Evolutionary conservation across 805 yeast genomes (phyloP).

Genomic region (Candida andamanensis): DNA sequence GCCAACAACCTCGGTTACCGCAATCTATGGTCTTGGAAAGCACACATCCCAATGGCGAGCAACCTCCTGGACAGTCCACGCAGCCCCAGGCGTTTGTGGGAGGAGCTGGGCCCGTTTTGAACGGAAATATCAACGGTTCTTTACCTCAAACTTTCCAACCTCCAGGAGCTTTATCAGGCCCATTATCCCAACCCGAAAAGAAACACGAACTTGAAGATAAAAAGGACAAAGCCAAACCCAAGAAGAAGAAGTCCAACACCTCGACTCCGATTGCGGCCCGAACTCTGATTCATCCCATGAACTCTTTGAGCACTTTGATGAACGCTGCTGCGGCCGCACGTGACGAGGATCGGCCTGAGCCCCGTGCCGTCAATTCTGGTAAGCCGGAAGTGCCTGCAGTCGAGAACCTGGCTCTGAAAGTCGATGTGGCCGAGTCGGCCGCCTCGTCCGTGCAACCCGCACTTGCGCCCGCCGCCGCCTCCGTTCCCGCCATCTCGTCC

Average conservation of each 20-base stretch:
- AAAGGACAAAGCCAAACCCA: slow-evolving; percentile 18
- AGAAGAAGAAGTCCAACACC: slow-evolving; percentile 19
- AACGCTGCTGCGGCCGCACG: slow-evolving; percentile 16
- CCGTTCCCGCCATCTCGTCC: slow-evolving; percentile 6
- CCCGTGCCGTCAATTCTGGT: slow-evolving; percentile 1
- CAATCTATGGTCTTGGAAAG: slow-evolving; percentile 59
- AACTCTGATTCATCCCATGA: slow-evolving; percentile 8
- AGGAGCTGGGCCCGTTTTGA: slow-evolving; percentile 7
- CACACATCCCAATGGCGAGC: slow-evolving; percentile 20
- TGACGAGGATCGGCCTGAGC: slow-evolving; percentile 2
- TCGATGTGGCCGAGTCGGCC: neutral
- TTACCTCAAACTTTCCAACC: slow-evolving; percentile 3
- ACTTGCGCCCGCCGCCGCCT: slow-evolving; percentile 3
- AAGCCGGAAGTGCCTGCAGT: slow-evolving; percentile 1
- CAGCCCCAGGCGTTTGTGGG: slow-evolving; percentile 4
- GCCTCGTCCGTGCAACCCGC: no score
- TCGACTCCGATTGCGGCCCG: slow-evolving; percentile 13
- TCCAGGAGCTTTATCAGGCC: slow-evolving; percentile 3
- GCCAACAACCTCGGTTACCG: slow-evolving; percentile 59
- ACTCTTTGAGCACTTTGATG: slow-evolving; percentile 23
- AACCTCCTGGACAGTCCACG: slow-evolving; percentile 4
- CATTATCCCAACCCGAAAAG: slow-evolving; percentile 6
- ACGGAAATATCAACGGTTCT: neutral
- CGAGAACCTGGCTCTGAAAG: neutral
- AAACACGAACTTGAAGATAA: slow-evolving; percentile 40